Conservation (phyloP, 345 rosid genomes). For the Eucalyptus regnans region DNA sequence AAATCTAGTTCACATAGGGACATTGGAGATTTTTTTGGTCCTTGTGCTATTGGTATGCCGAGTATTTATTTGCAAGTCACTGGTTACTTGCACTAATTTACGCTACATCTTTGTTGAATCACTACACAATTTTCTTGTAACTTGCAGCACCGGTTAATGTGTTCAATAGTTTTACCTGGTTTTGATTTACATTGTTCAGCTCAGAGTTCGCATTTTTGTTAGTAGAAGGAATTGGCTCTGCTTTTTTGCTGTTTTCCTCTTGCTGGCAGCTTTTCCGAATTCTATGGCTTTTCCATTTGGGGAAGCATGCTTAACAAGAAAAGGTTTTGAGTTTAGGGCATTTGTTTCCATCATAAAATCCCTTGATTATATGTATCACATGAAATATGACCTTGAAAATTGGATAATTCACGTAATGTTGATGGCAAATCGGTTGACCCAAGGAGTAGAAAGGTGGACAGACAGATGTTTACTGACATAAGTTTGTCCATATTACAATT, state of each 20-base stretch:
- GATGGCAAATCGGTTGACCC: background rate
- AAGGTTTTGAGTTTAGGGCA: background rate
- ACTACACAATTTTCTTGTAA: background rate
- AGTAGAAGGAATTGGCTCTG: background rate
- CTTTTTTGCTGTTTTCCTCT: background rate
- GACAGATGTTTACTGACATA: background rate
- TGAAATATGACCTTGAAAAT: background rate
- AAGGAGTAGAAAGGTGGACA: background rate
- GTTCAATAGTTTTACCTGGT: background rate
- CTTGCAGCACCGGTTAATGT: background rate
- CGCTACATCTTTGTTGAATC: background rate
- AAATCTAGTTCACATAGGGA: background rate
- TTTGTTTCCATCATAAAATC: background rate
- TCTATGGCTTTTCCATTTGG: background rate
- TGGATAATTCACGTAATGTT: background rate
- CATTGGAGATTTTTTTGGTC: background rate
- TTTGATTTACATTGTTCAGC: background rate
- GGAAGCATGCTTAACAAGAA: background rate
- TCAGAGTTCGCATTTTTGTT: background rate
- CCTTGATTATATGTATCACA: background rate
- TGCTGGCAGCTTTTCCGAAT: background rate
- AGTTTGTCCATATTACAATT: background rate
- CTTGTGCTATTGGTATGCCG: background rate
- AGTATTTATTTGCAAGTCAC: background rate
- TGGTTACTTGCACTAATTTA: background rate